Percentiles rank a stretch among this genome's conserved stretches.
Conservation (phyloP, 768 basidiomycete genomes). For the Tricholoma terreum region DNA sequence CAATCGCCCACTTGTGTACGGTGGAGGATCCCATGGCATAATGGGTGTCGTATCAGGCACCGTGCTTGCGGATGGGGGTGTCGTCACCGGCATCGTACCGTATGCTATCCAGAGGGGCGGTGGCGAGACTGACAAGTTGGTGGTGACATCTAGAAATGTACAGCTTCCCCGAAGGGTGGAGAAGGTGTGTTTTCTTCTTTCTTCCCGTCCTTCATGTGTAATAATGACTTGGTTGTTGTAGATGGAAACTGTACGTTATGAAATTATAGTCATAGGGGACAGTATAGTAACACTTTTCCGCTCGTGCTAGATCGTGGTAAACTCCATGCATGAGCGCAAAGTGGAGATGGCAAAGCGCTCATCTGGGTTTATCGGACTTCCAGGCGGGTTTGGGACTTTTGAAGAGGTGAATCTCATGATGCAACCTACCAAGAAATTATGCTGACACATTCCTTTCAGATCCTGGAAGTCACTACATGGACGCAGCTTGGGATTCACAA, state of each 20-base stretch:
- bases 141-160: slow-evolving; percentile 20
- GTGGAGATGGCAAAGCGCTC: slow-evolving; percentile 83
- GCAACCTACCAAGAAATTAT: neutral
- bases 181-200: neutral
- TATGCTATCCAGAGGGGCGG: slow-evolving; percentile 67
- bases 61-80: slow-evolving; percentile 62
- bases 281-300: slow-evolving; percentile 4
- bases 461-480: slow-evolving; percentile 95
- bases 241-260: slow-evolving; percentile 2
- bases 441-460: slow-evolving; percentile 32
- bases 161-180: neutral
- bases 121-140: slow-evolving; percentile 55
- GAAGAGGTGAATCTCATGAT: slow-evolving; percentile 66
- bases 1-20: slow-evolving; percentile 74
- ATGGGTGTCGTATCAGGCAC: slow-evolving; percentile 82
- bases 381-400: slow-evolving; percentile 93
- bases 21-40: slow-evolving; percentile 78
- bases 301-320: slow-evolving; percentile 57
- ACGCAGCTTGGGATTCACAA: slow-evolving; percentile 85
- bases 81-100: slow-evolving; percentile 77
- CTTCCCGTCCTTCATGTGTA: neutral
- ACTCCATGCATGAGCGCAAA: slow-evolving; percentile 88
- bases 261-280: neutral
- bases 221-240: neutral
- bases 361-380: slow-evolving; percentile 81